A percentile compares a stretch with the other conserved stretches of the same genome.
Conservation (phyloP, 2,329 filamentous ascomycete genomes). For the Pseudopyrenochaeta lycopersici region DNA sequence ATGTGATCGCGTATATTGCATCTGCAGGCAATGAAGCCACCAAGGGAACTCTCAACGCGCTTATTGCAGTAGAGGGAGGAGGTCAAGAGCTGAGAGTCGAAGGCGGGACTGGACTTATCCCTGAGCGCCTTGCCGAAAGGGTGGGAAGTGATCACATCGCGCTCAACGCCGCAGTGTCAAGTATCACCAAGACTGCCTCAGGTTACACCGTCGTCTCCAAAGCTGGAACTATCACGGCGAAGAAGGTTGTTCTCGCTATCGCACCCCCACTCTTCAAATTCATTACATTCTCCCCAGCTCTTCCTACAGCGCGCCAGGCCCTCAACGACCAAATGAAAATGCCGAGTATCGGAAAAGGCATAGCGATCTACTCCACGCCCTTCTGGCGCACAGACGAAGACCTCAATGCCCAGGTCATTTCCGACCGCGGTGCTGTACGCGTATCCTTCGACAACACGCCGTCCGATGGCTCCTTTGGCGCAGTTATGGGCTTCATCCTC, state of each 20-base stretch:
- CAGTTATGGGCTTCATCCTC: slow-evolving; percentile 33
- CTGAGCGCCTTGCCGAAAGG: slow-evolving; percentile 18
- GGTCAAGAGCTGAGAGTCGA: slow-evolving; percentile 30
- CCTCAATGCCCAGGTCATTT: slow-evolving; percentile 53
- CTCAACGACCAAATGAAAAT: slow-evolving; percentile 49
- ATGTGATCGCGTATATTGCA: slow-evolving; percentile 29
- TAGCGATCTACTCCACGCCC: slow-evolving; percentile 56
- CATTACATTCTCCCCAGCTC: slow-evolving; percentile 59
- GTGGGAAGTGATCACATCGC: slow-evolving; percentile 23
- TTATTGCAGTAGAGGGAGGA: slow-evolving; percentile 17
- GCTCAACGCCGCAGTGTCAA: slow-evolving; percentile 23
- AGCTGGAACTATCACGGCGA: slow-evolving; percentile 43
- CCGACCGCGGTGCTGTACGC: slow-evolving; percentile 15
- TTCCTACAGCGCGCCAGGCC: slow-evolving; percentile 54
- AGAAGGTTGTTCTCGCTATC: slow-evolving; percentile 60
- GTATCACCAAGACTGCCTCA: slow-evolving; percentile 16
- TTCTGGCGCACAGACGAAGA: slow-evolving; percentile 57
- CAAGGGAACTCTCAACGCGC: slow-evolving; percentile 18
- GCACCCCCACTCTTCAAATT: slow-evolving; percentile 57
- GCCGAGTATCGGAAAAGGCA: slow-evolving; percentile 63
- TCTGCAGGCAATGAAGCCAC: slow-evolving; percentile 27
- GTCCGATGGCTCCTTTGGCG: slow-evolving; percentile 23
- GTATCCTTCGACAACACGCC: slow-evolving; percentile 31
- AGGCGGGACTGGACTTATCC: slow-evolving; percentile 33
- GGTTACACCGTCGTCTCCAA: slow-evolving; percentile 24